Conservation (phyloP, 305 asterid genomes). For the Ajuga reptans region DNA sequence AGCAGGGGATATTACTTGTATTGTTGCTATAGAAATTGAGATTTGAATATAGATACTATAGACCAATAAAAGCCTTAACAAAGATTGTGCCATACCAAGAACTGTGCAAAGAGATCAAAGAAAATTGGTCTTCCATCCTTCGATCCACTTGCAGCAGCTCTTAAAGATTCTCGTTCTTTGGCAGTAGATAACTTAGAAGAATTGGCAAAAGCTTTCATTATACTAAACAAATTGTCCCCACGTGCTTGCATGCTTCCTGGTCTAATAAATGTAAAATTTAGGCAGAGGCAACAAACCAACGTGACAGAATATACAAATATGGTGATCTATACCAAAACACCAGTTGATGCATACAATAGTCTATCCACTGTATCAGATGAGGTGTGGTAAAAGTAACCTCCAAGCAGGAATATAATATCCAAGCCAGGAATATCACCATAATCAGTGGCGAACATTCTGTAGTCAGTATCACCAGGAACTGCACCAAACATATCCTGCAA, state of each 20-base stretch:
- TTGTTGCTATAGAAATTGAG: not conserved
- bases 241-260: slow-evolving; percentile 99
- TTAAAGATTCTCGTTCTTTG: slow-evolving; percentile 45
- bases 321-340: slow-evolving; percentile 49
- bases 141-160: slow-evolving; percentile 38
- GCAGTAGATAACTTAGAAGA: slow-evolving; percentile 75
- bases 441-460: slow-evolving; percentile 86
- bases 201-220: slow-evolving; percentile 75
- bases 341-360: slow-evolving; percentile 83
- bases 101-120: slow-evolving; percentile 65
- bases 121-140: slow-evolving; percentile 54
- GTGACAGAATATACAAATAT: slow-evolving; percentile 23
- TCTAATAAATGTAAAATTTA: slow-evolving; percentile 38
- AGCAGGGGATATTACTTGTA: slow-evolving; percentile 8
- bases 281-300: slow-evolving; percentile 20
- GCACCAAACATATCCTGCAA: slow-evolving; percentile 86
- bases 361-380: slow-evolving; percentile 95
- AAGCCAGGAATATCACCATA: slow-evolving; percentile 95
- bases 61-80: slow-evolving; percentile 17
- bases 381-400: slow-evolving; percentile 96
- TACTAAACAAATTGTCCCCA: slow-evolving; percentile 74
- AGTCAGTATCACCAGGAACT: slow-evolving; percentile 96
- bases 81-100: slow-evolving; percentile 56
- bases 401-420: slow-evolving; percentile 91
- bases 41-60: slow-evolving; percentile 10